Evolutionary conservation across 805 yeast genomes (phyloP).

Genomic region (Lachancea kluyveri): DNA sequence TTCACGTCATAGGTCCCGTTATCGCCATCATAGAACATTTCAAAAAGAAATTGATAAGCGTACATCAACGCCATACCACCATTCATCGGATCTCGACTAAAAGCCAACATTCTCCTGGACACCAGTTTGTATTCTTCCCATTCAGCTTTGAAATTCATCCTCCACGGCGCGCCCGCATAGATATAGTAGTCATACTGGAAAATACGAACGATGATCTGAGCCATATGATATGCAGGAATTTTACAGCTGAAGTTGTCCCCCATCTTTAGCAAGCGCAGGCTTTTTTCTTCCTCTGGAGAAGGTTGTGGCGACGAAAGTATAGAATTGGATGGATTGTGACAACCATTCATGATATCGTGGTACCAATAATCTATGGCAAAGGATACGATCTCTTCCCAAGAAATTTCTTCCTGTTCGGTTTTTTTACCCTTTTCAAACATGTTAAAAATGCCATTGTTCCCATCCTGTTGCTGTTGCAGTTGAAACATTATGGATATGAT

Average conservation of each 20-base stretch:
- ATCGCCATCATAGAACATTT: slow-evolving; percentile 46
- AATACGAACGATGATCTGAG: slow-evolving; percentile 64
- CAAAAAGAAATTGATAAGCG: slow-evolving; percentile 55
- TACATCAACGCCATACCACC: slow-evolving; percentile 54
- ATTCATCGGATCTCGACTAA: slow-evolving; percentile 31
- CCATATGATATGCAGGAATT: slow-evolving; percentile 63
- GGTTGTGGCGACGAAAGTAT: slow-evolving; percentile 11
- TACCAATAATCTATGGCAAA: slow-evolving; percentile 70
- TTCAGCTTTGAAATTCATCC: slow-evolving; percentile 63
- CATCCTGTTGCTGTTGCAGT: slow-evolving; percentile 60
- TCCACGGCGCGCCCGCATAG: slow-evolving; percentile 75
- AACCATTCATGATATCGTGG: slow-evolving; percentile 35
- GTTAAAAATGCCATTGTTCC: slow-evolving; percentile 11
- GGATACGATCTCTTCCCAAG: slow-evolving; percentile 68
- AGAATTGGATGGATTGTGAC: slow-evolving; percentile 23
- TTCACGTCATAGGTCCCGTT: slow-evolving; percentile 45
- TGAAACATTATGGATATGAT: slow-evolving; percentile 60
- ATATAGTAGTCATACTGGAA: slow-evolving; percentile 76
- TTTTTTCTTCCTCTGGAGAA: slow-evolving; percentile 2
- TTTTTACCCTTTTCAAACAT: slow-evolving; percentile 8
- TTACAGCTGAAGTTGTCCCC: slow-evolving; percentile 39
- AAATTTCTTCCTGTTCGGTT: slow-evolving; percentile 27
- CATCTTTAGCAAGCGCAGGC: slow-evolving; percentile 1
- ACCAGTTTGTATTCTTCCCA: slow-evolving; percentile 44
- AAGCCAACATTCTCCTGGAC: slow-evolving; percentile 36